Conservation (phyloP, 441 rosid species). For the Arabidopsis lyrata region DNA sequence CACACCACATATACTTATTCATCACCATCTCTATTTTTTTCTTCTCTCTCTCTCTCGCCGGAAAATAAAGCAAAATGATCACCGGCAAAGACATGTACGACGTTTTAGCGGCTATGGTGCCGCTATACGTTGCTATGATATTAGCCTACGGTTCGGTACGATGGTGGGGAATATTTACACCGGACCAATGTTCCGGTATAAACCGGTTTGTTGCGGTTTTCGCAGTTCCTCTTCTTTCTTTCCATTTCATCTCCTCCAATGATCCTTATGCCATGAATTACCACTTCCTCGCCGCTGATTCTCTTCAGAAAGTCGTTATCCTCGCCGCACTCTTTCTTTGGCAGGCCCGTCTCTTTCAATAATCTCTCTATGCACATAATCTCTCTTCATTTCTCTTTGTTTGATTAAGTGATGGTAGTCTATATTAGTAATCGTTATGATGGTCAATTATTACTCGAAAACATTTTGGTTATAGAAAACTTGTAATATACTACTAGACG, state of each 20-base stretch:
- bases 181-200: conserved; percentile 92
- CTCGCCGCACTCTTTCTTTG: conserved; percentile 72
- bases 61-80: conserved; percentile 57
- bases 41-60: conserved; percentile 8
- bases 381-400: neutral
- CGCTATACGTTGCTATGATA: conserved; percentile 86
- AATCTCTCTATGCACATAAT: neutral
- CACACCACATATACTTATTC: neutral
- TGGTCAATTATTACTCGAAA: neutral
- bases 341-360: conserved; percentile 50
- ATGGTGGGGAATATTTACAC: conserved; percentile 92
- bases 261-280: conserved; percentile 80
- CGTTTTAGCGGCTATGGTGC: conserved; percentile 86
- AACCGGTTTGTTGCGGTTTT: conserved; percentile 92
- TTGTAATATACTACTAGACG: neutral
- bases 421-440: neutral
- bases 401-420: neutral
- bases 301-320: conserved; percentile 76
- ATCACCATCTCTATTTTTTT: conserved; percentile 6
- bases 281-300: conserved; percentile 85
- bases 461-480: neutral
- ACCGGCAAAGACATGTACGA: conserved; percentile 79
- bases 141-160: conserved; percentile 84
- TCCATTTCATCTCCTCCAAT: conserved; percentile 82
- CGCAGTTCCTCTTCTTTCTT: conserved; percentile 85